These are phyloP conservation scores for Aspergillus panamensis DNA, from an alignment of 495 filamentous ascomycete genomes.

Conservation along the genomic window DNA sequence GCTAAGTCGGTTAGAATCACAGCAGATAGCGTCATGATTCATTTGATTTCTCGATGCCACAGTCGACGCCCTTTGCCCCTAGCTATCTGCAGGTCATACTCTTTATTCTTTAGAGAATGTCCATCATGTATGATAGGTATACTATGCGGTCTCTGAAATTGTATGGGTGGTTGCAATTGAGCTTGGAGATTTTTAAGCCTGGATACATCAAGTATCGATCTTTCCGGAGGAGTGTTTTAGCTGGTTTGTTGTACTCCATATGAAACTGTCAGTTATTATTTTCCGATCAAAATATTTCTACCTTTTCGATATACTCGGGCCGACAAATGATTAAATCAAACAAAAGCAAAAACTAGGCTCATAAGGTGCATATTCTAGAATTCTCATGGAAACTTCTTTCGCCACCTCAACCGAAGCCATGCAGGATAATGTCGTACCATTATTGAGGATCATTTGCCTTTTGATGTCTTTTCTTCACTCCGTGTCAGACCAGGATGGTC, in stretches of 20 bases:
- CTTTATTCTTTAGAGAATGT: background rate
- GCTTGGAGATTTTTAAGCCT: too few species aligned
- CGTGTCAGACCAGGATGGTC: background rate
- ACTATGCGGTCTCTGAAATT: background rate
- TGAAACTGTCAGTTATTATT: too few species aligned
- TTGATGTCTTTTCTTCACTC: background rate
- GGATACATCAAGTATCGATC: too few species aligned
- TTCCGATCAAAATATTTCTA: too few species aligned
- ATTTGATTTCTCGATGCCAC: background rate
- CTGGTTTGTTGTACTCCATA: too few species aligned
- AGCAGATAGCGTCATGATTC: background rate
- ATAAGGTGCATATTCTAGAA: slow-evolving; percentile 14
- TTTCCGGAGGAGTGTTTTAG: too few species aligned
- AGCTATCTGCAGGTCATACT: slow-evolving; percentile 13
- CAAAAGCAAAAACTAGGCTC: too few species aligned
- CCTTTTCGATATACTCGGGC: too few species aligned
- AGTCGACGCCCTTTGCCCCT: background rate
- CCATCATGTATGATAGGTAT: background rate
- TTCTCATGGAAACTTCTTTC: slow-evolving; percentile 13
- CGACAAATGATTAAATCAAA: too few species aligned
- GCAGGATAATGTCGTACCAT: background rate
- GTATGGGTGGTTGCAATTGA: too few species aligned
- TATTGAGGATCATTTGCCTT: background rate
- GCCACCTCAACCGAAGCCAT: background rate
- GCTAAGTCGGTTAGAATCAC: background rate